phyloP scores from a whole-genome alignment of 2,329 filamentous ascomycete species.

The Simplicillium aogashimaense region DNA sequence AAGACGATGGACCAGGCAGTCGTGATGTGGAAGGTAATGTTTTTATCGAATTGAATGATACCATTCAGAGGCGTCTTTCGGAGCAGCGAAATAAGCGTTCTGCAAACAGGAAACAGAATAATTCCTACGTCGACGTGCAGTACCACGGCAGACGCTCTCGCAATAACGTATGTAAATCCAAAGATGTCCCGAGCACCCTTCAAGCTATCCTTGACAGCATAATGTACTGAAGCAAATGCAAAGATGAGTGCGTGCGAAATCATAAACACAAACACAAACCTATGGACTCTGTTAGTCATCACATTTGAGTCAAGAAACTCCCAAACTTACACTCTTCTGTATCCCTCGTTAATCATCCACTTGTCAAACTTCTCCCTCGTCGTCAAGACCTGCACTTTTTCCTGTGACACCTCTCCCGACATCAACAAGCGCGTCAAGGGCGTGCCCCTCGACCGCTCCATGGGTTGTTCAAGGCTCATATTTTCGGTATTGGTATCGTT shows the following conservation, averaged over 20 bases:
- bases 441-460: conserved; percentile 73
- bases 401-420: conserved; percentile 27
- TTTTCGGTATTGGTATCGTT: no score
- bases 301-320: not conserved
- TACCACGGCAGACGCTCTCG: conserved; percentile 63
- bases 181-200: conserved; percentile 56
- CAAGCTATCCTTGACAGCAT: conserved; percentile 67
- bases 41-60: conserved; percentile 82
- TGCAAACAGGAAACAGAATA: conserved; percentile 72
- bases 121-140: conserved; percentile 76
- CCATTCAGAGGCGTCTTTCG: conserved; percentile 76
- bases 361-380: conserved; percentile 65
- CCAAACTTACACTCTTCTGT: conserved; percentile 60
- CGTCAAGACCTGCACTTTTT: conserved; percentile 58
- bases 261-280: conserved; percentile 69
- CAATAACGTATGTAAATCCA: conserved; percentile 67
- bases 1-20: conserved; percentile 84
- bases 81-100: conserved; percentile 72
- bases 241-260: conserved; percentile 68
- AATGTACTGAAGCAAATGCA: conserved; percentile 71
- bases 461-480: conserved; percentile 18
- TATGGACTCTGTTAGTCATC: conserved; percentile 20
- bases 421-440: conserved; percentile 30
- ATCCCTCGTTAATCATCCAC: conserved; percentile 88
- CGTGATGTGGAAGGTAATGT: conserved; percentile 79